phyloP scores from a whole-genome alignment of 495 filamentous ascomycete genomes.

The Cercophora scortea region DNA sequence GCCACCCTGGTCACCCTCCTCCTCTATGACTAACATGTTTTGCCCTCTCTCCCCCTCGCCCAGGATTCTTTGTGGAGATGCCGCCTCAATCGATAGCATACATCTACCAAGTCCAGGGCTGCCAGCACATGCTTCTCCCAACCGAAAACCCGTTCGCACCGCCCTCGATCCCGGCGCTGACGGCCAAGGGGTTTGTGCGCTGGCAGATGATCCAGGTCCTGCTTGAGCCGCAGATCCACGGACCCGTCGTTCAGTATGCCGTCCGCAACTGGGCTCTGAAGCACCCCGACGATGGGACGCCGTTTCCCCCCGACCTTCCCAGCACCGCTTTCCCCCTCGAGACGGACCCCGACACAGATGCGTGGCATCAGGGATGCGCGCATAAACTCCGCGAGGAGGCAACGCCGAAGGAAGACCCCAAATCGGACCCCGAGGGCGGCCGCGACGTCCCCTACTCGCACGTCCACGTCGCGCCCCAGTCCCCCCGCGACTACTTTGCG shows the following conservation, averaged over 20 bases:
- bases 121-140: constrained; percentile 66
- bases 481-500: constrained; percentile 16
- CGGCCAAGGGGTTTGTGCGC: constrained; percentile 73
- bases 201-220: constrained; percentile 94
- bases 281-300: constrained; percentile 60
- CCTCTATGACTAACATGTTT: neutral
- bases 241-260: constrained; percentile 73
- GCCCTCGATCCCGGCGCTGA: constrained; percentile 75
- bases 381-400: constrained; percentile 42
- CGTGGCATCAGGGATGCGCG: constrained; percentile 74
- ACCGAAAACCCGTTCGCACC: constrained; percentile 61
- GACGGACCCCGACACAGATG: constrained; percentile 68
- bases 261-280: constrained; percentile 66
- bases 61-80: constrained; percentile 70
- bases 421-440: constrained; percentile 2
- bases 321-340: constrained; percentile 63
- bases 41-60: neutral
- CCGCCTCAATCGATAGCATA: constrained; percentile 68
- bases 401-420: constrained; percentile 26
- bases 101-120: constrained; percentile 87
- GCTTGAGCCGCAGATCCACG: constrained; percentile 81
- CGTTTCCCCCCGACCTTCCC: constrained; percentile 73
- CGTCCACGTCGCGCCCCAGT: constrained; percentile 10
- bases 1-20: neutral
- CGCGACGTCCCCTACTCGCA: constrained; percentile 14